Evolutionary conservation across 2,329 filamentous ascomycete species (phyloP), one percentile per base, ranked within the genome.

Genomic region (Pseudocercospora crystallina): DNA sequence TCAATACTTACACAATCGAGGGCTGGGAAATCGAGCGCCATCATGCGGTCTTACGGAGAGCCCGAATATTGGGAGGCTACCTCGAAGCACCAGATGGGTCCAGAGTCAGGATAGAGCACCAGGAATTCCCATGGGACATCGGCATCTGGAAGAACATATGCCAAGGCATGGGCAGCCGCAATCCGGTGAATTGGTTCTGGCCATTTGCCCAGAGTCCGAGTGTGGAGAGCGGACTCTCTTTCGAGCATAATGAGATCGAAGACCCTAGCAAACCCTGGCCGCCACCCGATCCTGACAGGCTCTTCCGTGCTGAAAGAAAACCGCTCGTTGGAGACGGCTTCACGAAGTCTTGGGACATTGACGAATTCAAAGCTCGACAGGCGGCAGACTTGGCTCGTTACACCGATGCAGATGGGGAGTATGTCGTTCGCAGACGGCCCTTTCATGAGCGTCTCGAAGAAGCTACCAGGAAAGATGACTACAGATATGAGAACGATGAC

Each of bases 121-220:
- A 91, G 61, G 87, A 92, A 68, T 94, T 90, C 61, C 89, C 89
- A 0, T 94, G 90, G 70, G 89, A 95, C 63, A 72, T 92, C 38
- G 87, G 87, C 43, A 75, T 94, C 61, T 90, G 82, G 72, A 67
- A 73, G 32, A 95, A 95, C 67, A 77, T 92, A 65, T 77, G 79
- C 12, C 84, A 89, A 64, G 86, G 84, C 12, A 91, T 94, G 86
- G 87, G 87, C 3, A 84, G 81, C 0, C 58, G 65, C 7, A 90
- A 89, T 64, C 67, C 80, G 0, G 57, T 90, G 0, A 65, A 78
- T 5, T 94, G 89, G 89, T 71, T 89, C 49, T 80, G 82, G 59
- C 89, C 89, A 0, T 76, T 90, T 35, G 77, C 83, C 1, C 58
- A 68, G 4, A 80, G 78, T 17, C 78, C 79, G 2, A 63, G 69